Evolutionary conservation across 495 filamentous ascomycete genomes (phyloP).

Genomic region (Collariella sp.): DNA sequence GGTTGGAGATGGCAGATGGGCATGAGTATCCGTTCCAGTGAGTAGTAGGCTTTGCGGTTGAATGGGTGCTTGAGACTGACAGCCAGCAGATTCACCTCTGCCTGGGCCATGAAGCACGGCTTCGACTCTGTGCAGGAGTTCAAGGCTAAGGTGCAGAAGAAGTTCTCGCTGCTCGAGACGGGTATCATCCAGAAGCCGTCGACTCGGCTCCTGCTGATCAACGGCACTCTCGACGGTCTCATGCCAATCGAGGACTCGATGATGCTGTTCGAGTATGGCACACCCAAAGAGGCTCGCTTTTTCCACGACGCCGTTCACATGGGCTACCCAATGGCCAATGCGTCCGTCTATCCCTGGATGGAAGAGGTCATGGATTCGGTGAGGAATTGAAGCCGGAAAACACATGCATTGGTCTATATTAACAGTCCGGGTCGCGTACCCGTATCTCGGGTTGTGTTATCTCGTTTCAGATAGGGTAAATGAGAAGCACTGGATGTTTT

Average conservation of each 20-base stretch:
- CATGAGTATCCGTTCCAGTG: conserved; percentile 72
- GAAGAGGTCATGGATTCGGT: conserved; percentile 39
- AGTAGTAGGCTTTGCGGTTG: conserved; percentile 21
- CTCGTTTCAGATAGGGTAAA: neutral
- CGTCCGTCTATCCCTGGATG: conserved; percentile 48
- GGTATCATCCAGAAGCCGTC: conserved; percentile 57
- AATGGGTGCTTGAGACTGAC: neutral
- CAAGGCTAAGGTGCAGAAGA: conserved; percentile 50
- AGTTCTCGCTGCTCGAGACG: conserved; percentile 65
- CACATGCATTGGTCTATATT: neutral
- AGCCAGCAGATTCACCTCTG: conserved; percentile 45
- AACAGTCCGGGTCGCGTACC: neutral
- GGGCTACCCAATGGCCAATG: conserved; percentile 53
- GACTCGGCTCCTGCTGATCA: conserved; percentile 57
- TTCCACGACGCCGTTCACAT: conserved; percentile 54
- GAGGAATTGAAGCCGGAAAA: conserved; percentile 1
- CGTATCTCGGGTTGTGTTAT: neutral
- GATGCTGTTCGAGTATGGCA: conserved; percentile 58
- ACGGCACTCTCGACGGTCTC: conserved; percentile 61
- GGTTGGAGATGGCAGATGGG: conserved; percentile 58
- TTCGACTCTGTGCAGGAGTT: conserved; percentile 53
- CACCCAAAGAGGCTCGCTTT: conserved; percentile 63
- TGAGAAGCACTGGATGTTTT: neutral
- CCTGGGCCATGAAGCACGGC: conserved; percentile 64
- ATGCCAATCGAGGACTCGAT: conserved; percentile 74